phyloP scores from a whole-genome alignment of 2,329 filamentous ascomycete genomes.

The Apiospora koreana region DNA sequence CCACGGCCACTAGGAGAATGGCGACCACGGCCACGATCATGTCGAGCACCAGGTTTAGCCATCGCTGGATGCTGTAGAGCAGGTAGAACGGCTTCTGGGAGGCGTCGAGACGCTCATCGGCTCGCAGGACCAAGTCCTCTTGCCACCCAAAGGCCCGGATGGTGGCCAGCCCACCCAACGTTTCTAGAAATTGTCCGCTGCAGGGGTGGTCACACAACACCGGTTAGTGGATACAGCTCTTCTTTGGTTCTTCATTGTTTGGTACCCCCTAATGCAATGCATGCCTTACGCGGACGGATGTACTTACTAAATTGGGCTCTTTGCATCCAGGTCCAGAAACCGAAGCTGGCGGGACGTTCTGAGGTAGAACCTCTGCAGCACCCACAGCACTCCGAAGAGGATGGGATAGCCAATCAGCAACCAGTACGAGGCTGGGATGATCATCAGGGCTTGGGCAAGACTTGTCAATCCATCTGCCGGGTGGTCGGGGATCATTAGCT shows the following conservation, averaged over 20 bases:
- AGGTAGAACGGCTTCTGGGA: slow-evolving; percentile 14
- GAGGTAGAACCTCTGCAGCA: slow-evolving; percentile 11
- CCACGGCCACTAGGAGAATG: slow-evolving; percentile 14
- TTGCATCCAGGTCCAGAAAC: slow-evolving; percentile 11
- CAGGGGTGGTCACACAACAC: neutral
- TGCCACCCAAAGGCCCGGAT: slow-evolving; percentile 14
- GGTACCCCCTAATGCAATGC: neutral
- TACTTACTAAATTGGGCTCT: slow-evolving; percentile 10
- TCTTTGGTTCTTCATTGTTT: neutral
- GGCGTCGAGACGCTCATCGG: slow-evolving; percentile 9
- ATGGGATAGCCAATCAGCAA: slow-evolving; percentile 9
- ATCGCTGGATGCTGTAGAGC: slow-evolving; percentile 13
- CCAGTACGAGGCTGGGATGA: slow-evolving; percentile 4
- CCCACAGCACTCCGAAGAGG: slow-evolving; percentile 3
- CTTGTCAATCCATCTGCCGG: slow-evolving; percentile 9
- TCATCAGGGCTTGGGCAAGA: slow-evolving; percentile 8
- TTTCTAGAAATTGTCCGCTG: slow-evolving; percentile 12
- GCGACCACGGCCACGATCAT: slow-evolving; percentile 14
- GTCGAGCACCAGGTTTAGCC: slow-evolving; percentile 14
- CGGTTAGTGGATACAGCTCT: neutral
- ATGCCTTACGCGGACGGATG: neutral
- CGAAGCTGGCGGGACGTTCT: slow-evolving; percentile 10
- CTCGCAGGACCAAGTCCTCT: neutral
- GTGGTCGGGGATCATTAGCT: slow-evolving; percentile 1
- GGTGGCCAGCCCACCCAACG: slow-evolving; percentile 11